phyloP scores from a whole-genome alignment of 177 flowering plant species.

The Vitis hybrid region DNA sequence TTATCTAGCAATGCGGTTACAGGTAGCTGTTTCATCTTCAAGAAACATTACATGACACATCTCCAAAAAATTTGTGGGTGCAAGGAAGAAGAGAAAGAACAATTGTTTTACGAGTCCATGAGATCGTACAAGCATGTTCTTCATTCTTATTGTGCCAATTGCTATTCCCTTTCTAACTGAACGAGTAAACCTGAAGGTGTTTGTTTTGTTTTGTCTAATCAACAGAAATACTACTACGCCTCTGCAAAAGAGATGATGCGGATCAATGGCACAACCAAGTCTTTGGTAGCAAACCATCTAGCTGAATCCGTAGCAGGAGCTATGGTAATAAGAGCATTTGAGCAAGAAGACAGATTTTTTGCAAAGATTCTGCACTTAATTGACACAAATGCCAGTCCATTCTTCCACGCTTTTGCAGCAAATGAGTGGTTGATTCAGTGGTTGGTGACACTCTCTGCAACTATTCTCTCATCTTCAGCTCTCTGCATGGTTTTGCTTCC shows the following conservation, averaged over 20 bases:
- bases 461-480: conserved; percentile 52
- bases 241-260: conserved; percentile 67
- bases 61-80: too few species aligned
- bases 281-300: conserved; percentile 55
- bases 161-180: too few species aligned
- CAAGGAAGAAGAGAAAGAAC: too few species aligned
- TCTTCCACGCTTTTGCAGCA: conserved; percentile 55
- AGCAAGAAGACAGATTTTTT: conserved; percentile 53
- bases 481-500: conserved; percentile 65
- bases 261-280: conserved; percentile 67
- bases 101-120: too few species aligned
- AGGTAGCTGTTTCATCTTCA: conserved; percentile 34
- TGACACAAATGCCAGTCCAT: conserved; percentile 56
- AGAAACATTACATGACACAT: too few species aligned
- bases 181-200: too few species aligned
- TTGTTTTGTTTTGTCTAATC: neutral
- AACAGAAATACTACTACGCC: conserved; percentile 42
- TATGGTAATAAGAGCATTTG: conserved; percentile 59
- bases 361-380: conserved; percentile 41
- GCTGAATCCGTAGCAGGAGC: conserved; percentile 61
- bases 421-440: conserved; percentile 69
- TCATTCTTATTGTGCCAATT: too few species aligned
- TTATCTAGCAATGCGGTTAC: conserved; percentile 44
- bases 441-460: conserved; percentile 44
- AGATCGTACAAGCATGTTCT: too few species aligned